Evolutionary conservation across 768 basidiomycete genomes (phyloP).

Genomic region (Amanita fuliginea): DNA sequence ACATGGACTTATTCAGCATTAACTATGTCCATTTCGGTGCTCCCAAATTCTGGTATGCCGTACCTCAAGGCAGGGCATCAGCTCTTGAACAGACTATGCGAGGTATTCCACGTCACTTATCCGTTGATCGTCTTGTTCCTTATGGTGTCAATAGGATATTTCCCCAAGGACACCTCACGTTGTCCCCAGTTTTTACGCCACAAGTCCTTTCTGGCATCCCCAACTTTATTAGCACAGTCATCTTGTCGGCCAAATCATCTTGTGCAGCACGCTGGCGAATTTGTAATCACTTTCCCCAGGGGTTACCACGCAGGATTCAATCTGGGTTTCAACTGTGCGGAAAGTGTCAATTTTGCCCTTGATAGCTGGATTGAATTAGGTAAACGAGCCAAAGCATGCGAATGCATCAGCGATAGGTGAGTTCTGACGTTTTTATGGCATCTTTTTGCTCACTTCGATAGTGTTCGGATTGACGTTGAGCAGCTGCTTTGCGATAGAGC

Average conservation of each 20-base stretch:
- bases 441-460: constrained; percentile 18
- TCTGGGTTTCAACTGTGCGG: constrained; percentile 91
- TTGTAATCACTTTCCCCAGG: constrained; percentile 89
- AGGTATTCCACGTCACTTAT: constrained; percentile 31
- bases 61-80: constrained; percentile 76
- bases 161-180: constrained; percentile 73
- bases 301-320: constrained; percentile 99
- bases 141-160: constrained; percentile 48
- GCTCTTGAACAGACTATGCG: constrained; percentile 87
- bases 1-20: constrained; percentile 98
- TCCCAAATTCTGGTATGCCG: constrained; percentile 94
- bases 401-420: constrained; percentile 67
- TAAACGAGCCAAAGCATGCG: constrained; percentile 64
- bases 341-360: constrained; percentile 93
- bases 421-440: constrained; percentile 6
- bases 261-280: constrained; percentile 91
- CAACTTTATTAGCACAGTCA: constrained; percentile 66
- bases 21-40: constrained; percentile 99
- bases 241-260: constrained; percentile 77
- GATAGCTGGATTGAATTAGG: constrained; percentile 92
- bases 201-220: constrained; percentile 92
- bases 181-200: constrained; percentile 95
- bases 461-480: constrained; percentile 91
- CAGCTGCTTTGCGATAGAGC: constrained; percentile 64
- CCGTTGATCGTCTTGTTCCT: background rate